Percentiles rank a stretch among this genome's conserved stretches.
These are phyloP conservation scores for Allium fistulosum DNA, from an alignment of 106 monocot species.

Conservation along the genomic window DNA sequence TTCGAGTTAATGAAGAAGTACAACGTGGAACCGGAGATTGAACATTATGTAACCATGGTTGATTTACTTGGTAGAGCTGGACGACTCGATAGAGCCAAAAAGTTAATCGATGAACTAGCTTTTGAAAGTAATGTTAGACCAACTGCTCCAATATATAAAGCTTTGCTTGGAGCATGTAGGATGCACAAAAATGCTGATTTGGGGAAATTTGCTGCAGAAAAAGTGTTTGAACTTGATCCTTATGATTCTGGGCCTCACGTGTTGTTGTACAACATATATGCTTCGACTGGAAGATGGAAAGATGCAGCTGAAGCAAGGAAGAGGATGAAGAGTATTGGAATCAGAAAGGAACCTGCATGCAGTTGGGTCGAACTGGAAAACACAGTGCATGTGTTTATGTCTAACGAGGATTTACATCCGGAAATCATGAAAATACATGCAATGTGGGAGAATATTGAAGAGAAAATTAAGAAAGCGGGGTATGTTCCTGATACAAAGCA, in stretches of 20 bases:
- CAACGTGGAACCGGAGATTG: constrained; percentile 10
- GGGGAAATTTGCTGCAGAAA: constrained; percentile 14
- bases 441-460: constrained; percentile 20
- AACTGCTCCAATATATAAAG: constrained; percentile 17
- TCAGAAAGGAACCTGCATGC: constrained; percentile 19
- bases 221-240: constrained; percentile 16
- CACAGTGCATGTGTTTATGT: constrained; percentile 20
- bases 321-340: constrained; percentile 9
- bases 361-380: constrained; percentile 21
- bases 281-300: constrained; percentile 14
- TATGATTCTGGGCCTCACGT: constrained; percentile 12
- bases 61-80: constrained; percentile 22
- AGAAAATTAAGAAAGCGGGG: constrained; percentile 18
- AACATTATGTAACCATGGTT: constrained; percentile 19
- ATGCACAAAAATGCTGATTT: constrained; percentile 13
- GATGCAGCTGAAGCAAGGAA: constrained; percentile 21
- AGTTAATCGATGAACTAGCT: constrained; percentile 11
- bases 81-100: constrained; percentile 8
- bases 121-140: background rate
- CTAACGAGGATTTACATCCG: constrained; percentile 20
- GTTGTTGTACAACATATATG: constrained; percentile 18
- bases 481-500: constrained; percentile 22
- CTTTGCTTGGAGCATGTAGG: constrained; percentile 22
- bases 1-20: constrained; percentile 16
- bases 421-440: constrained; percentile 12